phyloP scores from a whole-genome alignment of 768 basidiomycete species.

The Kwoniella heveanensis region DNA sequence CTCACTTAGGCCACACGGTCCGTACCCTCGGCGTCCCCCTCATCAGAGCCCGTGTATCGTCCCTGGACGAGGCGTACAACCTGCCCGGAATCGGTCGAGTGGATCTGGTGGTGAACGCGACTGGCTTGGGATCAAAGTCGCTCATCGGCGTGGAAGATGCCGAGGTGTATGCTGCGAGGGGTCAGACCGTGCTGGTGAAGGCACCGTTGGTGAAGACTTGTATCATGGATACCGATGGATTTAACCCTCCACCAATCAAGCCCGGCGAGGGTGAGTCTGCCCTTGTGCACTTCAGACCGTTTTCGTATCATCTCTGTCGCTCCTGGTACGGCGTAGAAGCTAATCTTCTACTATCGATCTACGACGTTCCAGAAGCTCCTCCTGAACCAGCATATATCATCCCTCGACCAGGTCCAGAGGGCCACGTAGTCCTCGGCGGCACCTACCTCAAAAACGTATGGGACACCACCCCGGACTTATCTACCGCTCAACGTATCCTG shows the following conservation, averaged over 20 bases:
- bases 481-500: slow-evolving; percentile 60
- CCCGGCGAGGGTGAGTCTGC: slow-evolving; percentile 15
- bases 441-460: slow-evolving; percentile 60
- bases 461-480: slow-evolving; percentile 62
- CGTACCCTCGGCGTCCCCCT: slow-evolving; percentile 59
- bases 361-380: slow-evolving; percentile 17
- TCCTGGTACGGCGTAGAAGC: too few relatives aligned
- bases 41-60: slow-evolving; percentile 58
- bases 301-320: background rate
- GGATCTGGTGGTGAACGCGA: slow-evolving; percentile 64
- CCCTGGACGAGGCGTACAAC: slow-evolving; percentile 61
- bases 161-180: slow-evolving; percentile 72
- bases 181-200: slow-evolving; percentile 76
- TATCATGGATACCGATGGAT: slow-evolving; percentile 42
- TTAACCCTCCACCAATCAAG: slow-evolving; percentile 9
- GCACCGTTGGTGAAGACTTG: slow-evolving; percentile 65
- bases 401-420: slow-evolving; percentile 61
- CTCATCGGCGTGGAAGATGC: slow-evolving; percentile 81
- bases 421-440: slow-evolving; percentile 64
- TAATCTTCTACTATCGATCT: too few relatives aligned
- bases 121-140: slow-evolving; percentile 66
- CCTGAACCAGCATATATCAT: slow-evolving; percentile 64
- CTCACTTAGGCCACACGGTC: slow-evolving; percentile 60
- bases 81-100: slow-evolving; percentile 55
- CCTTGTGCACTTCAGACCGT: too few relatives aligned